Evolutionary conservation across 1,284 basidiomycete genomes (phyloP).

Genomic region (Cutaneotrichosporon sp.): DNA sequence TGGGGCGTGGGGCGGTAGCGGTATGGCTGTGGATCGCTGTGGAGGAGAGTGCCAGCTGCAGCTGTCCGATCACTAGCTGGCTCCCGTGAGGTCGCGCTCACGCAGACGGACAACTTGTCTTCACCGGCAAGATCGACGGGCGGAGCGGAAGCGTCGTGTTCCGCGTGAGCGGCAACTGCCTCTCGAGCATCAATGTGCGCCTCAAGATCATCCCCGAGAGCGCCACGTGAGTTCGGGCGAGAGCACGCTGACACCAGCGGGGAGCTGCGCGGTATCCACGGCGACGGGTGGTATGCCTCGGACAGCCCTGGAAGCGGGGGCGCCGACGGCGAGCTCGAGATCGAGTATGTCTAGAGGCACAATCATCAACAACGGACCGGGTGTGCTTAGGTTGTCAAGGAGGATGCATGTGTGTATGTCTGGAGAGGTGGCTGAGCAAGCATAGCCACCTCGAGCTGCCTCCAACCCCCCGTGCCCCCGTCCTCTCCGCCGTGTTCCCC

Average conservation of each 20-base stretch:
- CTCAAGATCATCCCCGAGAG: background rate
- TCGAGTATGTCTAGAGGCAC: background rate
- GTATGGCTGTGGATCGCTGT: too few relatives aligned
- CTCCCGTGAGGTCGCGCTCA: background rate
- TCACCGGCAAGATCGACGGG: slow-evolving; percentile 1
- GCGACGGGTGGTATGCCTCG: background rate
- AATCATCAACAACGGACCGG: too few relatives aligned
- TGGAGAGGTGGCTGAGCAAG: too few relatives aligned
- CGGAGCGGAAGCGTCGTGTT: background rate
- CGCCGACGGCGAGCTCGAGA: background rate
- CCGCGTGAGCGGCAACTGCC: background rate
- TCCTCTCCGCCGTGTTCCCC: too few relatives aligned
- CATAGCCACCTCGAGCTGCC: too few relatives aligned
- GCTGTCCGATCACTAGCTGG: too few relatives aligned
- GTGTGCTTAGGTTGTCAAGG: background rate
- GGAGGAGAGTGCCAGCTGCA: too few relatives aligned
- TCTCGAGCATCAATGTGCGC: background rate
- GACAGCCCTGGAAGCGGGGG: background rate
- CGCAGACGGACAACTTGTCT: slow-evolving; percentile 1
- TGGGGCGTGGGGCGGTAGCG: background rate
- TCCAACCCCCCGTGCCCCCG: too few relatives aligned
- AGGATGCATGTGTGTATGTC: background rate
- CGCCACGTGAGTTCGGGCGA: background rate
- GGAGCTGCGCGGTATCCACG: background rate
- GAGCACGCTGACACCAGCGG: background rate